A percentile compares a stretch with the other conserved stretches of the same genome.
These are phyloP conservation scores for Kodamaea neixiangensis DNA, from an alignment of 805 yeast species.

Conservation along the genomic window DNA sequence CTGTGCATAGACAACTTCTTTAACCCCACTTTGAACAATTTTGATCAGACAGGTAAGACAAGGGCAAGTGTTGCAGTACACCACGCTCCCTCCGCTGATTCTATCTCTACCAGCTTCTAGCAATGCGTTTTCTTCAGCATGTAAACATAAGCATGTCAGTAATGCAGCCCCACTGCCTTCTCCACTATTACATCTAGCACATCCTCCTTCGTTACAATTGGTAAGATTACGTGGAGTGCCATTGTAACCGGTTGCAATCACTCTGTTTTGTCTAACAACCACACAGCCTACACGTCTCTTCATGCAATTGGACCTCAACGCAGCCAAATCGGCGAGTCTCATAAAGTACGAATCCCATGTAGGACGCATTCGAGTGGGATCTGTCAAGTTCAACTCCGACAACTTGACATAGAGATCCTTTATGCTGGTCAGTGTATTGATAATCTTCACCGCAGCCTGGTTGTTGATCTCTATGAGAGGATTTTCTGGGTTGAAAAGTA, in stretches of 20 bases:
- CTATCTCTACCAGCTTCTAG: conserved; percentile 93
- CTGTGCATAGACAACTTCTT: conserved; percentile 90
- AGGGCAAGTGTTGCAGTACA: conserved; percentile 97
- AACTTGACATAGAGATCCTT: conserved; percentile 37
- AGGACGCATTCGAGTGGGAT: conserved; percentile 67
- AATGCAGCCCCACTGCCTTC: conserved; percentile 62
- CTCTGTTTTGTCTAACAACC: conserved; percentile 79
- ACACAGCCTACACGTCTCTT: conserved; percentile 97
- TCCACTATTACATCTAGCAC: conserved; percentile 81
- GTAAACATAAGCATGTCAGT: conserved; percentile 87
- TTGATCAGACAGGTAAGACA: conserved; percentile 95
- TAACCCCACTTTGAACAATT: conserved; percentile 89
- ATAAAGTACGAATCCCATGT: conserved; percentile 96
- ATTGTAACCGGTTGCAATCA: conserved; percentile 94
- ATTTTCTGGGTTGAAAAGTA: conserved; percentile 45
- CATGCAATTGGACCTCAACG: conserved; percentile 93
- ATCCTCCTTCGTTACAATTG: conserved; percentile 96
- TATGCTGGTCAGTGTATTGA: conserved; percentile 40
- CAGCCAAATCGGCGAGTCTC: conserved; percentile 91
- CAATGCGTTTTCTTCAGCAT: conserved; percentile 96
- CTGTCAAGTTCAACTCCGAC: conserved; percentile 40
- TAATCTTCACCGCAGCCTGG: conserved; percentile 47
- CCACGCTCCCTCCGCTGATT: conserved; percentile 58
- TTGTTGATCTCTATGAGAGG: conserved; percentile 64
- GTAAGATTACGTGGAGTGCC: conserved; percentile 90